Evolutionary conservation across 805 yeast species (phyloP).

Genomic region (Wickerhamomyces sydowiorum): DNA sequence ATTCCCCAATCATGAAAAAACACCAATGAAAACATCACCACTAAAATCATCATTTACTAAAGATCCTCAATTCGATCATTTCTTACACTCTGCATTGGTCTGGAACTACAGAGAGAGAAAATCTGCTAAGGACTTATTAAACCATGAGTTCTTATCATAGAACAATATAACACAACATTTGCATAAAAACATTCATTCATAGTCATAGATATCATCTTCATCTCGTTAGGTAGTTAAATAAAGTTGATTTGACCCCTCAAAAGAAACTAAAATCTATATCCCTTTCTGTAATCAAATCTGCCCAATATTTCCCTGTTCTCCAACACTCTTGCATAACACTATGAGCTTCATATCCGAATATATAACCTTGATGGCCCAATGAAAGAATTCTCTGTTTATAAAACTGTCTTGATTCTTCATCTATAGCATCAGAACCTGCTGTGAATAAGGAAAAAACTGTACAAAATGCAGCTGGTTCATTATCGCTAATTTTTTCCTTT

Average conservation of each 20-base stretch:
- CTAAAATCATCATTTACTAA: slow-evolving; percentile 18
- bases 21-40: too few relatives aligned
- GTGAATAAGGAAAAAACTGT: slow-evolving; percentile 45
- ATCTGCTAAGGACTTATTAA: slow-evolving; percentile 42
- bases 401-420: slow-evolving; percentile 26
- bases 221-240: too few relatives aligned
- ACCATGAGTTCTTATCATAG: slow-evolving; percentile 41
- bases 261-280: slow-evolving; percentile 43
- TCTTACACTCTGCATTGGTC: slow-evolving; percentile 24
- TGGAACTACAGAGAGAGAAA: slow-evolving; percentile 54
- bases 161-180: neutral
- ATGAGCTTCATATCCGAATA: slow-evolving; percentile 8
- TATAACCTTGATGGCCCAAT: slow-evolving; percentile 34
- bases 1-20: neutral
- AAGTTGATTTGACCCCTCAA: too few relatives aligned
- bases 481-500: slow-evolving; percentile 30
- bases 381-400: slow-evolving; percentile 31
- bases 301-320: slow-evolving; percentile 51
- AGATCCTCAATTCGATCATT: slow-evolving; percentile 18
- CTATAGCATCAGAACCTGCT: slow-evolving; percentile 48
- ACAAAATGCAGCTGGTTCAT: slow-evolving; percentile 47
- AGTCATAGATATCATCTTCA: too few relatives aligned
- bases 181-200: too few relatives aligned
- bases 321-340: slow-evolving; percentile 46
- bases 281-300: slow-evolving; percentile 35